phyloP scores from a whole-genome alignment of 305 asterid genomes.

The Euphrasia arctica region DNA sequence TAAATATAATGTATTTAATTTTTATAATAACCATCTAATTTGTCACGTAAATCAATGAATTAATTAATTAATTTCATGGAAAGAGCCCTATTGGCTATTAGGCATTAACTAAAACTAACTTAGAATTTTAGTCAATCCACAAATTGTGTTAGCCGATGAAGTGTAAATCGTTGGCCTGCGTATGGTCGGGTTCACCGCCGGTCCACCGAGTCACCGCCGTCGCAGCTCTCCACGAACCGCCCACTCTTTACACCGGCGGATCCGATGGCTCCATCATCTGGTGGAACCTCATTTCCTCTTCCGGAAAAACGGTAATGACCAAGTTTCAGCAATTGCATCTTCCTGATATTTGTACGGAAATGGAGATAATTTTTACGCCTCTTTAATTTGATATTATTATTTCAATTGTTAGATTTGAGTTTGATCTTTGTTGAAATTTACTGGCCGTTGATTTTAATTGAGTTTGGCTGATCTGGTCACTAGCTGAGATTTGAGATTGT shows the following conservation, averaged over 20 bases:
- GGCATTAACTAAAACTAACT: too few relatives aligned
- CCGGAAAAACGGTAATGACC: slow-evolving; percentile 34
- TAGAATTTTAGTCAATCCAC: slow-evolving; percentile 14
- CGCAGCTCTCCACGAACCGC: slow-evolving; percentile 65
- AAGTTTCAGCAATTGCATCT: slow-evolving; percentile 11
- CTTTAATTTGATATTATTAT: neutral
- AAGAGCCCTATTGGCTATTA: too few relatives aligned
- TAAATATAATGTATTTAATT: too few relatives aligned
- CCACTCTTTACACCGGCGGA: slow-evolving; percentile 95
- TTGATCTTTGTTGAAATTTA: slow-evolving; percentile 17
- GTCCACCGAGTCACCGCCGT: slow-evolving; percentile 80
- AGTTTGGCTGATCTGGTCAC: neutral
- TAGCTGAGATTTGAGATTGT: too few relatives aligned
- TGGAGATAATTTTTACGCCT: slow-evolving; percentile 4
- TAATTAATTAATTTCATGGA: too few relatives aligned
- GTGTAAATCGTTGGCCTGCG: slow-evolving; percentile 94
- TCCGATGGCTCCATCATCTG: slow-evolving; percentile 99
- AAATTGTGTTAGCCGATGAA: slow-evolving; percentile 48
- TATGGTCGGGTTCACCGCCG: slow-evolving; percentile 94
- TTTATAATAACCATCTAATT: too few relatives aligned
- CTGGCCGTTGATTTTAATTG: slow-evolving; percentile 11
- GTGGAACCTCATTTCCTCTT: slow-evolving; percentile 69
- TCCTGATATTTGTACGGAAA: neutral
- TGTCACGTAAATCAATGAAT: neutral
- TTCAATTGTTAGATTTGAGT: slow-evolving; percentile 2